phyloP scores from a whole-genome alignment of 2,329 filamentous ascomycete genomes.

The Botrytis porri region DNA sequence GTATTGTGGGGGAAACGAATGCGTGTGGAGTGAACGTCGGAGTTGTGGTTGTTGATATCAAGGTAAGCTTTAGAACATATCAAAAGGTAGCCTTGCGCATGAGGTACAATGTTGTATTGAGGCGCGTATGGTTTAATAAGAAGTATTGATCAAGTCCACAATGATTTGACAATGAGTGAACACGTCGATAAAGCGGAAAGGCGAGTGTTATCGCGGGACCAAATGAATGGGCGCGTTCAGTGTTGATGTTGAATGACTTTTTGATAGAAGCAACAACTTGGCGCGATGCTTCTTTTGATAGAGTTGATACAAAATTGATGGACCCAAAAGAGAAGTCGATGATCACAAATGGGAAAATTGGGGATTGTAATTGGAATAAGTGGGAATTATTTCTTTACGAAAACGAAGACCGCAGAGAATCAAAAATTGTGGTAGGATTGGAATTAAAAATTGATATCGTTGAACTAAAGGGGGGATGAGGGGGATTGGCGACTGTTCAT shows the following conservation, averaged over 20 bases:
- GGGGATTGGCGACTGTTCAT: constrained; percentile 13
- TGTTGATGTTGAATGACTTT: constrained; percentile 36
- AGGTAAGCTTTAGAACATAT: constrained; percentile 35
- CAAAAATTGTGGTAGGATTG: neutral
- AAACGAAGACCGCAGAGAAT: neutral
- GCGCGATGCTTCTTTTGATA: constrained; percentile 33
- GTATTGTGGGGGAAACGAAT: constrained; percentile 35
- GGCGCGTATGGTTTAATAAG: constrained; percentile 24
- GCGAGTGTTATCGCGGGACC: constrained; percentile 29
- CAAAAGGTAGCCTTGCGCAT: constrained; percentile 39
- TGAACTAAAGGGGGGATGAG: constrained; percentile 5
- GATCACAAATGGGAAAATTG: constrained; percentile 15
- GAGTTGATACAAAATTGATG: constrained; percentile 17
- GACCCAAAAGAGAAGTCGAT: constrained; percentile 15
- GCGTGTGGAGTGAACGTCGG: constrained; percentile 19
- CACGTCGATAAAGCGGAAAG: constrained; percentile 21
- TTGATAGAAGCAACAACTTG: constrained; percentile 35
- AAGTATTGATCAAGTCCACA: constrained; percentile 24
- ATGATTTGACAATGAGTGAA: constrained; percentile 12
- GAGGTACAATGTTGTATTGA: constrained; percentile 31
- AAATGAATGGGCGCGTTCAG: constrained; percentile 32
- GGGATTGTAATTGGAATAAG: constrained; percentile 7
- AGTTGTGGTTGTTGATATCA: constrained; percentile 25
- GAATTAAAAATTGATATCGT: constrained; percentile 15
- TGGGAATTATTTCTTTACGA: constrained; percentile 9